phyloP scores from a whole-genome alignment of 2,329 filamentous ascomycete genomes.

The Ramichloridium luteum region DNA sequence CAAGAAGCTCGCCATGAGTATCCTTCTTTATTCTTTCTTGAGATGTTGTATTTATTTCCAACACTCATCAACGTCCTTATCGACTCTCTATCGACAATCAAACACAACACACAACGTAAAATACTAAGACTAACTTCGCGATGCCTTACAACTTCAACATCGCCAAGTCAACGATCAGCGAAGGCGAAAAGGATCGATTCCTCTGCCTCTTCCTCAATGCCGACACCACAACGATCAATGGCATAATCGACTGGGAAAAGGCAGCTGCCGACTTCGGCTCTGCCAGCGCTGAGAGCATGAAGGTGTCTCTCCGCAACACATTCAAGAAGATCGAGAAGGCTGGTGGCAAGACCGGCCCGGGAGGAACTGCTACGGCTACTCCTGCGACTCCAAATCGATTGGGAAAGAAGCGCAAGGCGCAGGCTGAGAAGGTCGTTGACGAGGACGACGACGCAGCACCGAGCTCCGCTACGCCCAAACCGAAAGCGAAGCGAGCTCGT shows the following conservation, averaged over 20 bases:
- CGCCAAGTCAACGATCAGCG: constrained; percentile 15
- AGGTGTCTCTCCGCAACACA: constrained; percentile 10
- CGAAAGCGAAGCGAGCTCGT: constrained; percentile 30
- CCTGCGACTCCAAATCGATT: constrained; percentile 2
- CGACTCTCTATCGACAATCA: no score
- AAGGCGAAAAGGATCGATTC: constrained; percentile 22
- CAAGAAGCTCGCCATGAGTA: no score
- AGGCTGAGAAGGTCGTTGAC: background rate
- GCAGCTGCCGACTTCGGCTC: constrained; percentile 18
- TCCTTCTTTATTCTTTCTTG: background rate
- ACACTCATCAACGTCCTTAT: constrained; percentile 2
- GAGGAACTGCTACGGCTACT: constrained; percentile 1
- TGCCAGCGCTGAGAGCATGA: constrained; percentile 18
- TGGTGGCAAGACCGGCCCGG: constrained; percentile 11
- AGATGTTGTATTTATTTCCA: background rate
- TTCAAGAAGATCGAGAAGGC: constrained; percentile 21
- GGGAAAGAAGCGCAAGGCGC: constrained; percentile 22
- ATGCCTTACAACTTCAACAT: constrained; percentile 19
- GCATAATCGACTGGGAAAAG: constrained; percentile 17
- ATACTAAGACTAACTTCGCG: constrained; percentile 4
- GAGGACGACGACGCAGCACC: constrained; percentile 3
- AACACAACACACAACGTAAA: constrained; percentile 1
- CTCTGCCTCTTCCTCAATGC: constrained; percentile 17
- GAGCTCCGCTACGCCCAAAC: constrained; percentile 15
- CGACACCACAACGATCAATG: constrained; percentile 9